phyloP scores from a whole-genome alignment of 1,284 basidiomycete genomes.

The Moesziomyces sp. region DNA sequence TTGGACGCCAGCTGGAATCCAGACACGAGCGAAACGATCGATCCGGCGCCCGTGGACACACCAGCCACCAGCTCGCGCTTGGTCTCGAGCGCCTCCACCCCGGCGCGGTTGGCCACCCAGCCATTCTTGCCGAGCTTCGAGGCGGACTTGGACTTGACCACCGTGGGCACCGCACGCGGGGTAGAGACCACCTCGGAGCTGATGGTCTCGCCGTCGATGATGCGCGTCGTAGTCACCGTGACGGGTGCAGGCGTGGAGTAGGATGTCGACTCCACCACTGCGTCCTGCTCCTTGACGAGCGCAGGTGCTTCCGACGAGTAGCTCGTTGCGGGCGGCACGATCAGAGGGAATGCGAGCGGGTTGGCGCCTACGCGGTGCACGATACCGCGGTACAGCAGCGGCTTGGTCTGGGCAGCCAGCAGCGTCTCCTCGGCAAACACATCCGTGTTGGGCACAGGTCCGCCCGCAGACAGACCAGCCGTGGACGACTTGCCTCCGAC shows the following conservation, averaged over 20 bases:
- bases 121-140: conserved; percentile 37
- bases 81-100: conserved; percentile 43
- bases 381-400: conserved; percentile 78
- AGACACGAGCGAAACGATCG: conserved; percentile 75
- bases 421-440: conserved; percentile 67
- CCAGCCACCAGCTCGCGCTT: conserved; percentile 46
- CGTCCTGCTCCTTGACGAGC: conserved; percentile 22
- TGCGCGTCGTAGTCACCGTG: conserved; percentile 38
- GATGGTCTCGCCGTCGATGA: conserved; percentile 32
- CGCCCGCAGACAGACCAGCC: conserved; percentile 24
- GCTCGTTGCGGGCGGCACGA: conserved; percentile 75
- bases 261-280: conserved; percentile 15
- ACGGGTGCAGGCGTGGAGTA: conserved; percentile 36
- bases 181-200: conserved; percentile 32
- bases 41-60: conserved; percentile 13
- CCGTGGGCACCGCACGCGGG: conserved; percentile 33
- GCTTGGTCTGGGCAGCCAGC: conserved; percentile 70
- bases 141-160: conserved; percentile 21
- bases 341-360: conserved; percentile 83
- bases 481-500: conserved; percentile 37
- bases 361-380: conserved; percentile 80
- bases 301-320: conserved; percentile 77
- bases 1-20: conserved; percentile 88
- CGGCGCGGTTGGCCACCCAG: conserved; percentile 39
- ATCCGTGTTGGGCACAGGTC: conserved; percentile 60